A percentile compares a stretch with the other conserved stretches of the same genome.
Evolutionary conservation across 208 protist species (phyloP).

Genomic region (Trypanosoma melophagium): DNA sequence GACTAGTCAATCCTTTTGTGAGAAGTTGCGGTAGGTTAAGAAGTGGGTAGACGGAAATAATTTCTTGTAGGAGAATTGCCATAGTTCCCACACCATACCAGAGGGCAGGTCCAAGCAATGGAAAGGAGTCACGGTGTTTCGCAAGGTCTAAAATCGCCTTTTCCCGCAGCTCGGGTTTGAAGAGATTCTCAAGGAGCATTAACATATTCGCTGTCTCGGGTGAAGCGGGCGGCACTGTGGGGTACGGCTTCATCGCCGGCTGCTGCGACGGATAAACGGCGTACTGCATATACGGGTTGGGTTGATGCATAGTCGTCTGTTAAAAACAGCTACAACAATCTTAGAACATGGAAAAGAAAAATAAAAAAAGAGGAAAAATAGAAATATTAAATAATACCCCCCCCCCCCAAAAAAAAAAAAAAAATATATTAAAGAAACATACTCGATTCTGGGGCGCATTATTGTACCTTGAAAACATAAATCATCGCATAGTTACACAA

Average conservation of each 20-base stretch:
- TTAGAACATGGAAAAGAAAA: background rate
- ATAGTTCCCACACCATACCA: constrained; percentile 99
- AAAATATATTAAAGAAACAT: constrained; percentile 3
- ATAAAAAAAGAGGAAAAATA: constrained; percentile 7
- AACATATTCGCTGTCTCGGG: constrained; percentile 39
- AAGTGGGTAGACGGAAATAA: constrained; percentile 97
- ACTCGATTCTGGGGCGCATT: too few relatives aligned
- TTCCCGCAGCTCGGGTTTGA: constrained; percentile 84
- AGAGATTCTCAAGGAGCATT: constrained; percentile 54
- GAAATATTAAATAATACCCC: background rate
- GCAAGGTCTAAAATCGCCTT: constrained; percentile 92
- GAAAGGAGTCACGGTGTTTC: constrained; percentile 94
- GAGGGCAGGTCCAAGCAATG: constrained; percentile 94
- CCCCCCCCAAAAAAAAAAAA: constrained; percentile 4
- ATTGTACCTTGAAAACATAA: background rate
- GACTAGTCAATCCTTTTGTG: constrained; percentile 83
- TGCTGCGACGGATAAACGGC: constrained; percentile 28
- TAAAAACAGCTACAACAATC: too few relatives aligned
- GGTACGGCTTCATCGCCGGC: constrained; percentile 21
- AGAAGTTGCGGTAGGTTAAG: constrained; percentile 73
- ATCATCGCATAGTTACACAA: too few relatives aligned
- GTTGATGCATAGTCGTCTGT: constrained; percentile 22
- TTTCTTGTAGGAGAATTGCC: constrained; percentile 98
- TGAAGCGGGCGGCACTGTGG: constrained; percentile 10
- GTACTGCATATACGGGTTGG: constrained; percentile 17